A percentile compares a stretch with the other conserved stretches of the same genome.
Evolutionary conservation across 352 stramenopile species (phyloP).

Genomic region (Peronospora destructor): DNA sequence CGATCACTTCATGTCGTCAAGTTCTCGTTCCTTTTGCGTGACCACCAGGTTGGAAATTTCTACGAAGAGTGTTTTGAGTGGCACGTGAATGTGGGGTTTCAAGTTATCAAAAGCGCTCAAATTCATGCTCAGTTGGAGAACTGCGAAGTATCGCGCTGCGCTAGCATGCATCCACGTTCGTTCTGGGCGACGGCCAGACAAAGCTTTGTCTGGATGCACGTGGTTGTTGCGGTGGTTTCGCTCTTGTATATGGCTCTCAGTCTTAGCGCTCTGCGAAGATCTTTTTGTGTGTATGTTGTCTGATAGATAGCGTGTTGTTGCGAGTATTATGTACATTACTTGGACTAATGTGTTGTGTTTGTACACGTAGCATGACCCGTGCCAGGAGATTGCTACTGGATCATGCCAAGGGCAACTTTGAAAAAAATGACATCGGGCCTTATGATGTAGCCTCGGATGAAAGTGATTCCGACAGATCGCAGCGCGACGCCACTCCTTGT

Average conservation of each 20-base stretch:
- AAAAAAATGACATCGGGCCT: constrained; percentile 1
- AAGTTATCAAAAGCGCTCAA: constrained; percentile 40
- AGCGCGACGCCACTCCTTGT: constrained; percentile 1
- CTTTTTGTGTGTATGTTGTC: constrained; percentile 37
- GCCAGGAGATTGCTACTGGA: constrained; percentile 11
- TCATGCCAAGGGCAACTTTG: constrained; percentile 1
- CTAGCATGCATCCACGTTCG: constrained; percentile 22
- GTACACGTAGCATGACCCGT: constrained; percentile 14
- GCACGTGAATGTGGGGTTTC: constrained; percentile 50
- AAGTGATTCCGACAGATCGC: constrained; percentile 7
- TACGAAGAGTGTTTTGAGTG: constrained; percentile 85
- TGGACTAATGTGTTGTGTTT: constrained; percentile 6
- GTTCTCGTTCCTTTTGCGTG: constrained; percentile 55
- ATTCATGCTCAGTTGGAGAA: constrained; percentile 53
- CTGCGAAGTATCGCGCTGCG: constrained; percentile 49
- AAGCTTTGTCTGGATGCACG: constrained; percentile 73
- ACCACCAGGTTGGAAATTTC: constrained; percentile 65
- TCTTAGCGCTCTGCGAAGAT: constrained; percentile 45
- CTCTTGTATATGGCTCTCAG: constrained; percentile 63
- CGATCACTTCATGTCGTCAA: constrained; percentile 37
- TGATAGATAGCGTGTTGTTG: neutral
- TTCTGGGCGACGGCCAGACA: constrained; percentile 53
- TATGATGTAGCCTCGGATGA: constrained; percentile 12
- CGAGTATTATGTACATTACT: neutral
- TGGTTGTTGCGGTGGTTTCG: constrained; percentile 41